These are phyloP conservation scores for Triticum aestivum DNA, from an alignment of 176 grass and related monocot genomes.

Conservation along the genomic window DNA sequence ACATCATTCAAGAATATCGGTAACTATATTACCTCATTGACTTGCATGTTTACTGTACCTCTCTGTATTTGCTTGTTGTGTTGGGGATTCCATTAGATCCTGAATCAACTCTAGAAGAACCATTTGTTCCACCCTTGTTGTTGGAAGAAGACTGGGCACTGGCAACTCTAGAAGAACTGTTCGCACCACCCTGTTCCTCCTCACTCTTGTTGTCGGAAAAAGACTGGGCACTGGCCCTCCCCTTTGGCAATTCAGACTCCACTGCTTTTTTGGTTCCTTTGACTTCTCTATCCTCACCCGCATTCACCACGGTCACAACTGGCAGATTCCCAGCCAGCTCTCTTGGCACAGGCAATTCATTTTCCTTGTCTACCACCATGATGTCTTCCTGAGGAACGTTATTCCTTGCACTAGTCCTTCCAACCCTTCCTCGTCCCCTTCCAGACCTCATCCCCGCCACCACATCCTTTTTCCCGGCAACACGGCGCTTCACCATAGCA, in stretches of 20 bases:
- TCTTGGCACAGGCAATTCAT: constrained; percentile 12
- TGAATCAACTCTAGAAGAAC: constrained; percentile 40
- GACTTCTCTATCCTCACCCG: constrained; percentile 2
- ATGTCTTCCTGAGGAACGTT: background rate
- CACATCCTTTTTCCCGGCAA: constrained; percentile 21
- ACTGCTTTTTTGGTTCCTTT: background rate
- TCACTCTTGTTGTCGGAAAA: background rate
- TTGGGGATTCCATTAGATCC: constrained; percentile 59
- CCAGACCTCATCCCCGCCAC: constrained; percentile 1
- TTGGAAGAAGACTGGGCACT: constrained; percentile 10
- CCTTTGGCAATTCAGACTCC: background rate
- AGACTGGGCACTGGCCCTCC: background rate
- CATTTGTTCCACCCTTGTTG: background rate
- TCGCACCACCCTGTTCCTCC: background rate
- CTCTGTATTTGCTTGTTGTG: constrained; percentile 58
- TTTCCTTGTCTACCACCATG: background rate
- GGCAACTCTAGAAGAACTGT: constrained; percentile 35
- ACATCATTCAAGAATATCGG: background rate
- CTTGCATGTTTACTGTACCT: constrained; percentile 40
- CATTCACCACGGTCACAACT: background rate
- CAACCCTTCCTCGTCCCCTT: background rate
- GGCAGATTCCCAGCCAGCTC: background rate
- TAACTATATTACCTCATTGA: constrained; percentile 9
- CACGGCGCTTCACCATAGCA: constrained; percentile 1
- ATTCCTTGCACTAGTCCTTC: constrained; percentile 22